Base-by-base conservation (phyloP, 371 early-diverging fungal genomes). In the Mortierella sp. region DNA sequence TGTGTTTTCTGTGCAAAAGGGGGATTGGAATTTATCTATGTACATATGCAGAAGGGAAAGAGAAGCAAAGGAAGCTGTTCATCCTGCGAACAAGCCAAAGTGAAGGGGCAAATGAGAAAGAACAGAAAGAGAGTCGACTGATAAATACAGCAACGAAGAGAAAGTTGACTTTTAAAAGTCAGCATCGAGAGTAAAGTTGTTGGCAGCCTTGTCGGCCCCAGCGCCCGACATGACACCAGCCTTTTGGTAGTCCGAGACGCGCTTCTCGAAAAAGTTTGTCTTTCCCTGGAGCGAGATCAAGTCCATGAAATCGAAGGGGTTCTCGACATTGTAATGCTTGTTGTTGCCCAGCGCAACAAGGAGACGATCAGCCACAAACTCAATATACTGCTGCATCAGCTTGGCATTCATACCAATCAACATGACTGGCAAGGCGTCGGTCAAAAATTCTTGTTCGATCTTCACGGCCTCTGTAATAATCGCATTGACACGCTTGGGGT, bases 301-400 rank as follows among this genome's bases (percentile, higher is more conserved):
- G 88, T 99, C 99, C 99, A 99, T 99, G 86, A 99, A 99, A 88
- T 99, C 99, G 83, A 99, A 99, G 67, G 99, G 99, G 88, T 99
- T 99, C 82, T 94, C 90, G 5, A 92, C 93, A 55, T 96, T 94
- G 93, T 96, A 99, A 79, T 93, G 86, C 91, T 99, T 99, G 69
- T 89, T 87, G 75, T 94, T 93, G 40, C 98, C 98, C 46, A 99
- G 93, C n/a, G 97, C 95, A 31, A 98, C 96, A 71, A 99, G 89
- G 48, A 99, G 91, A 73, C 98, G 92, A 88, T 99, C 99, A 21
- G 99, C 99, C 4, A 99, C 99, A 91, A 99, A 99, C 91, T 99
- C 99, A 86, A 99, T 99, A 91, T 99, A 99, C 90, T 95, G 94
- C 80, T 95, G 94, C 99, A 99, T 99, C 59, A 99, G 91, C 59